These are phyloP conservation scores for Cyclotella cryptica DNA, from an alignment of 108 stramenopile species.

Conservation along the genomic window DNA sequence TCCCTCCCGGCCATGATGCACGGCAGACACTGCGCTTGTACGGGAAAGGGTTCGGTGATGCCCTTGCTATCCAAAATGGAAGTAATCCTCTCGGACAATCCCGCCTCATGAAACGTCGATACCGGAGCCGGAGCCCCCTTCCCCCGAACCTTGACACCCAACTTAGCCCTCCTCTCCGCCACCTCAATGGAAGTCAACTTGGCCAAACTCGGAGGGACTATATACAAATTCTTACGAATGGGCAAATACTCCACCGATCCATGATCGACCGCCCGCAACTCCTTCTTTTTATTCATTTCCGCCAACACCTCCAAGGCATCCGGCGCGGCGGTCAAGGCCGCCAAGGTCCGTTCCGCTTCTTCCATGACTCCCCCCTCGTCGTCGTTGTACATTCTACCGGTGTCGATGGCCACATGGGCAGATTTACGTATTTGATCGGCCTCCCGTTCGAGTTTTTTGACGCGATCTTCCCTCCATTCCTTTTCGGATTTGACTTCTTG, in stretches of 20 bases:
- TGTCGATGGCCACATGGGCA: constrained; percentile 66
- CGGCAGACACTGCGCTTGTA: constrained; percentile 97
- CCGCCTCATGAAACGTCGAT: constrained; percentile 91
- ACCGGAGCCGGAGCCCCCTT: constrained; percentile 94
- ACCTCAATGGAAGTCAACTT: constrained; percentile 73
- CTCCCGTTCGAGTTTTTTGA: constrained; percentile 69
- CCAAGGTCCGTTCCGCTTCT: constrained; percentile 89
- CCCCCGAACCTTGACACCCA: constrained; percentile 92
- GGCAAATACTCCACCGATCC: constrained; percentile 87
- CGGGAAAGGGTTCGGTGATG: constrained; percentile 90
- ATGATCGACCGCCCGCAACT: constrained; percentile 96
- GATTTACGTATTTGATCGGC: constrained; percentile 67
- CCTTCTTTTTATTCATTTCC: constrained; percentile 94
- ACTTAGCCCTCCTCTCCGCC: constrained; percentile 68
- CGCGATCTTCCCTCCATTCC: constrained; percentile 77
- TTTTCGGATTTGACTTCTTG: constrained; percentile 86
- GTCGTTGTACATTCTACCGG: constrained; percentile 84
- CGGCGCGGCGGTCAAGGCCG: constrained; percentile 74
- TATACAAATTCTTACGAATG: constrained; percentile 95
- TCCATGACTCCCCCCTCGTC: constrained; percentile 92
- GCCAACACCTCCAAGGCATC: constrained; percentile 93
- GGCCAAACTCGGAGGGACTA: constrained; percentile 87
- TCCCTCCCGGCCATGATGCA: constrained; percentile 98
- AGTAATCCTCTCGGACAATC: constrained; percentile 89
- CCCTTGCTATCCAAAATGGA: constrained; percentile 68